Conservation (phyloP, 2,329 filamentous ascomycete species). For the Didymella glomerata region DNA sequence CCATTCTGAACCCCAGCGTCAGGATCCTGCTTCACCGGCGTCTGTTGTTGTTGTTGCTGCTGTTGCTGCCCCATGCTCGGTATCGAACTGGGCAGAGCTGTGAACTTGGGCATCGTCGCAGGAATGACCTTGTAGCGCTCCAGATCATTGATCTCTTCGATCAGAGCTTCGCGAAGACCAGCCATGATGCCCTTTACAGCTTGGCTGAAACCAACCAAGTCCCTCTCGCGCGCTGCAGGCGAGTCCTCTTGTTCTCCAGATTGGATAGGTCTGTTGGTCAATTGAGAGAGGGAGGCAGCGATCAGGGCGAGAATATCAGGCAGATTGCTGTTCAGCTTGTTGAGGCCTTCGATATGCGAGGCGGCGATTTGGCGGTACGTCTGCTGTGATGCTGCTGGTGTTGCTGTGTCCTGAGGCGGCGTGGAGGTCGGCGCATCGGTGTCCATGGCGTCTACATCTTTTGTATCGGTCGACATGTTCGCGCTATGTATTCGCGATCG, state of each 20-base stretch:
- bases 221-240: slow-evolving; percentile 55
- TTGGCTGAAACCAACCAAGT: slow-evolving; percentile 63
- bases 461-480: slow-evolving; percentile 29
- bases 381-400: slow-evolving; percentile 22
- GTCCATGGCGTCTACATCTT: slow-evolving; percentile 19
- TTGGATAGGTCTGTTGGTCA: slow-evolving; percentile 61
- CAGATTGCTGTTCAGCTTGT: slow-evolving; percentile 39
- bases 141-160: slow-evolving; percentile 44
- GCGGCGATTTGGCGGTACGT: slow-evolving; percentile 45
- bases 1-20: slow-evolving; percentile 53
- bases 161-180: slow-evolving; percentile 34
- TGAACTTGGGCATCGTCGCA: slow-evolving; percentile 34
- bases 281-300: slow-evolving; percentile 77
- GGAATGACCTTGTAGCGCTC: slow-evolving; percentile 46
- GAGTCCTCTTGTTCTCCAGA: slow-evolving; percentile 39
- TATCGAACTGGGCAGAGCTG: slow-evolving; percentile 18
- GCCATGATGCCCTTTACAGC: slow-evolving; percentile 78
- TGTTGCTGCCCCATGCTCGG: slow-evolving; percentile 17
- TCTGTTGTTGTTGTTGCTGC: slow-evolving; percentile 7
- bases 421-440: slow-evolving; percentile 9
- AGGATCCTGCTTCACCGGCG: slow-evolving; percentile 23
- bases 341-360: slow-evolving; percentile 45
- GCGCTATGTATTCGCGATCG: not conserved
- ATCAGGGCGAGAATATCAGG: slow-evolving; percentile 74
- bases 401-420: slow-evolving; percentile 16